Evolutionary conservation across 2,329 filamentous ascomycete species (phyloP).

Genomic region (Curvularia hawaiiensis): DNA sequence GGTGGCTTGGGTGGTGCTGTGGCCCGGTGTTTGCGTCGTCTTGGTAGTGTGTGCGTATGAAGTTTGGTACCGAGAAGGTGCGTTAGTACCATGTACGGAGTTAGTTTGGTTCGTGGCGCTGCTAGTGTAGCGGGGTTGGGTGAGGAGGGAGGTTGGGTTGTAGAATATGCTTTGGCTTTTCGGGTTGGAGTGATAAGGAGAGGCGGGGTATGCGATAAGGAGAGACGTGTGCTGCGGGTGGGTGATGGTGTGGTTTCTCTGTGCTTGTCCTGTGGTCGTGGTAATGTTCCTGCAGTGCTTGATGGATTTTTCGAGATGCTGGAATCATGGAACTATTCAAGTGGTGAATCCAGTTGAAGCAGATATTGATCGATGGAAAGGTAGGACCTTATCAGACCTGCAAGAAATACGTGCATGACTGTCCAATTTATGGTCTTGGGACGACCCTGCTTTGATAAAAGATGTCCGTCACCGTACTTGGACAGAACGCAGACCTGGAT

Average conservation of each 20-base stretch:
- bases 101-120: not conserved
- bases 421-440: not conserved
- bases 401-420: not conserved
- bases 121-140: not conserved
- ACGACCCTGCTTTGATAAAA: not conserved
- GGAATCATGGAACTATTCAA: not conserved
- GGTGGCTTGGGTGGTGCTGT: not conserved
- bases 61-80: not conserved
- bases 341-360: not conserved
- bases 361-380: not conserved
- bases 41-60: not conserved
- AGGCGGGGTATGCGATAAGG: not conserved
- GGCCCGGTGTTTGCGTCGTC: not conserved
- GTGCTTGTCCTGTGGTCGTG: no score
- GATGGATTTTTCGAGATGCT: not conserved
- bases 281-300: not conserved
- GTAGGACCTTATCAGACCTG: not conserved
- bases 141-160: no score
- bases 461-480: not conserved
- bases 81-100: not conserved
- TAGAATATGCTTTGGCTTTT: not conserved
- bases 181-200: not conserved
- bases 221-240: not conserved
- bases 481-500: not conserved
- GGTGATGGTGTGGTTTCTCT: no score